phyloP scores from a whole-genome alignment of 1,284 basidiomycete species.

The Anthracocystis walkeri region DNA sequence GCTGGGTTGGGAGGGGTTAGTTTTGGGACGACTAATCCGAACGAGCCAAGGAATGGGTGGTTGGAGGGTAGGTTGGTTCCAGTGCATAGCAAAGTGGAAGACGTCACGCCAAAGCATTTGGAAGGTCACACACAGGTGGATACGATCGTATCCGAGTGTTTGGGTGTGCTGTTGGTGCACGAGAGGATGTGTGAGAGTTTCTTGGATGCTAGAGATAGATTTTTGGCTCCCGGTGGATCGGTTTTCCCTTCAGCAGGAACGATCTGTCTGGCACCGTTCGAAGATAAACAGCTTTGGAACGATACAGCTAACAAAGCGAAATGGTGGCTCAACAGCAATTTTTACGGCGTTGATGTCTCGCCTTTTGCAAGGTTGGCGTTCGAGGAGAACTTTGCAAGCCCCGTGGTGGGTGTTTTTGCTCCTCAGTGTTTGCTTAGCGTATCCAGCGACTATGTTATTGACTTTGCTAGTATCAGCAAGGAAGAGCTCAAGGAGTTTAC shows the following conservation, averaged over 20 bases:
- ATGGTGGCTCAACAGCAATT: conserved; percentile 58
- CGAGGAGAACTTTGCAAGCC: conserved; percentile 58
- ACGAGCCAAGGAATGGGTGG: conserved; percentile 54
- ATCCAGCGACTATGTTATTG: conserved; percentile 56
- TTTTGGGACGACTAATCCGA: conserved; percentile 27
- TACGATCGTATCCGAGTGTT: conserved; percentile 73
- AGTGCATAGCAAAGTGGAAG: conserved; percentile 61
- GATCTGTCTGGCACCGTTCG: conserved; percentile 72
- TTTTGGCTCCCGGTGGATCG: conserved; percentile 72
- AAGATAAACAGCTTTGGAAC: conserved; percentile 72
- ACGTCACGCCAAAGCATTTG: conserved; percentile 52
- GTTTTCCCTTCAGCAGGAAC: conserved; percentile 72
- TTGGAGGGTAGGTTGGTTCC: conserved; percentile 49
- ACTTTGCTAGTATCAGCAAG: conserved; percentile 58
- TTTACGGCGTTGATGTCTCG: conserved; percentile 65
- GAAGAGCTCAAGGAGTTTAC: conserved; percentile 57
- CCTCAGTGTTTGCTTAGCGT: conserved; percentile 57
- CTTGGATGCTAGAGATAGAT: conserved; percentile 71
- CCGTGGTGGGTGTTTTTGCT: conserved; percentile 64
- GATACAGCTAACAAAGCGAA: conserved; percentile 72
- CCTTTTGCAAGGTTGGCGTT: conserved; percentile 59
- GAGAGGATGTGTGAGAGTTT: conserved; percentile 74
- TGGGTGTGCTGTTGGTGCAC: conserved; percentile 73
- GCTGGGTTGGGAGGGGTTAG: conserved; percentile 8
- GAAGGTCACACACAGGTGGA: conserved; percentile 70